phyloP scores from a whole-genome alignment of 2,329 filamentous ascomycete genomes.

The Arthroderma sp. region DNA sequence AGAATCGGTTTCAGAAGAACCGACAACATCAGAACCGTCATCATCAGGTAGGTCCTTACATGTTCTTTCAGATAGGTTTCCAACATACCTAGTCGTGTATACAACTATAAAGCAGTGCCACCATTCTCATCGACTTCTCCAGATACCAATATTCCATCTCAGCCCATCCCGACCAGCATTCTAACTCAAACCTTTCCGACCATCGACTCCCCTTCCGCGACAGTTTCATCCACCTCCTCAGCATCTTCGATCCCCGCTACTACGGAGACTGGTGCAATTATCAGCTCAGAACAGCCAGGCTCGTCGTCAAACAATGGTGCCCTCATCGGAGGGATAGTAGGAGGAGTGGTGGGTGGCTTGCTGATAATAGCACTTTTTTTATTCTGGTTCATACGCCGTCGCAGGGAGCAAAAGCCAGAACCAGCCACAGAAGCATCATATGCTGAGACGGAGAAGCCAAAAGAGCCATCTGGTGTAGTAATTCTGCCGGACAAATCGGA shows the following conservation, averaged over 20 bases:
- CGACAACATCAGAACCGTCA: background rate
- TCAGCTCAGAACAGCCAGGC: background rate
- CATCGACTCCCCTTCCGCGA: background rate
- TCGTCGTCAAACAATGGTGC: background rate
- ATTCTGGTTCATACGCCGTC: constrained; percentile 2
- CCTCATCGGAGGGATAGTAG: constrained; percentile 2
- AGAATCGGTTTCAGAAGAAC: background rate
- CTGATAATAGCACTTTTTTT: background rate
- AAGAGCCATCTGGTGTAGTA: no score
- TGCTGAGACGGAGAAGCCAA: no score
- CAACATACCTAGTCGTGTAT: no score
- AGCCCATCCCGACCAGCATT: background rate
- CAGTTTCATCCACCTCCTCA: background rate
- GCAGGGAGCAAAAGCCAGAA: background rate
- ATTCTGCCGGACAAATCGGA: no score
- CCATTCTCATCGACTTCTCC: no score
- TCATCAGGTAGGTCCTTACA: no score
- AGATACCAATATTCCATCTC: no score
- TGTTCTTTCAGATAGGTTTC: no score
- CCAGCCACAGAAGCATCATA: no score
- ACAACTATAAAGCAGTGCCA: no score
- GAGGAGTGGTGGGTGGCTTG: background rate
- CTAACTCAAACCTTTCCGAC: background rate
- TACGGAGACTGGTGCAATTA: background rate
- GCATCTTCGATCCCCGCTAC: background rate